These are phyloP conservation scores for Pseudotsuga menziesii DNA, from an alignment of 75 land plant species.

Conservation along the genomic window DNA sequence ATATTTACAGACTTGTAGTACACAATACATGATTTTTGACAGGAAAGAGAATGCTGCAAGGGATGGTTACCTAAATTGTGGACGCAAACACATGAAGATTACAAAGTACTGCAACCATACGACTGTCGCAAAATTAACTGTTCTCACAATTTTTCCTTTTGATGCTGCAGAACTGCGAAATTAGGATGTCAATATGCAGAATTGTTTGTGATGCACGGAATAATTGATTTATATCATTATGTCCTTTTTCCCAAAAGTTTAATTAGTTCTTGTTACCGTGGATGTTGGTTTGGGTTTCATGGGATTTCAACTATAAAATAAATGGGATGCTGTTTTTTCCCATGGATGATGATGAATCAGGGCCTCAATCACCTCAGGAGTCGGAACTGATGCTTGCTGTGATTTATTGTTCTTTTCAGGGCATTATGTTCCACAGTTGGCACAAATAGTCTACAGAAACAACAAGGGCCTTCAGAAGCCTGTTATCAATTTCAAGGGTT, in stretches of 20 bases:
- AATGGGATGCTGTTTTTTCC: not conserved
- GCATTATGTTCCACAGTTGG: constrained; percentile 62
- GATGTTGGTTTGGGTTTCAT: not conserved
- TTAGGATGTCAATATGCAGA: not conserved
- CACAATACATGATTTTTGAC: too few relatives aligned
- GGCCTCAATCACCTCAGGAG: not conserved
- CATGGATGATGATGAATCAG: not conserved
- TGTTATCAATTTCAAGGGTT: constrained; percentile 82
- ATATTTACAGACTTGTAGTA: too few relatives aligned
- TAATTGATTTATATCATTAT: not conserved
- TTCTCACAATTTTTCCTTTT: not conserved
- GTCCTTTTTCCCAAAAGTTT: not conserved
- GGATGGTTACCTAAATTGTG: not conserved
- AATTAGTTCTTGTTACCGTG: not conserved
- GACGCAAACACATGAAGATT: not conserved
- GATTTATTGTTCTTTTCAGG: constrained; percentile 17
- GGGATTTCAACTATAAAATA: too few relatives aligned
- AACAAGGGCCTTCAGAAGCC: constrained; percentile 44
- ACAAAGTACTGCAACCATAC: not conserved
- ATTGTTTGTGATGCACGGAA: not conserved
- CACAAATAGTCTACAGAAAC: constrained; percentile 45
- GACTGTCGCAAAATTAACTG: not conserved
- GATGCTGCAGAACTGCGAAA: not conserved
- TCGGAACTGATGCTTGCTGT: not conserved
- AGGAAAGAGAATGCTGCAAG: not conserved